Conservation (phyloP, 208 protist species). For the Phytomonas serpens region DNA sequence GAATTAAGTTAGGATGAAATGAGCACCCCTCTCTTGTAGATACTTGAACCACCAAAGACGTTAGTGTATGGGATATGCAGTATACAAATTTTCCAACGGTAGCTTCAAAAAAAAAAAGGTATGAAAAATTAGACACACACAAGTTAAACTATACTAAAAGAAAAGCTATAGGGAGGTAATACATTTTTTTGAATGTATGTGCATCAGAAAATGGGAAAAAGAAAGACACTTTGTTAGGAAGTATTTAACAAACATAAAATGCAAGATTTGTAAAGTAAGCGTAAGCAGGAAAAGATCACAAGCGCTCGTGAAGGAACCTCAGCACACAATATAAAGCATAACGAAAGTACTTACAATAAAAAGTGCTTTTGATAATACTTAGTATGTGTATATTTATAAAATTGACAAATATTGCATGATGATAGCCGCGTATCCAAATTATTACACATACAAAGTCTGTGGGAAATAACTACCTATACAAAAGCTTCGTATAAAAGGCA, state of each 20-base stretch:
- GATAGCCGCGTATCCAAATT: neutral
- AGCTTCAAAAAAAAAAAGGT: neutral
- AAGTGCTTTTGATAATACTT: neutral
- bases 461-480: neutral
- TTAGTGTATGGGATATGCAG: neutral
- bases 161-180: neutral
- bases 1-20: neutral
- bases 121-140: conserved; percentile 14
- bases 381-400: neutral
- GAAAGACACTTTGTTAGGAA: neutral
- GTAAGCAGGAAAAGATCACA: neutral
- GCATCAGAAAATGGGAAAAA: neutral
- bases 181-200: neutral
- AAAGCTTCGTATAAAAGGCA: neutral
- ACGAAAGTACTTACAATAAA: neutral
- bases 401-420: neutral
- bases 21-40: neutral
- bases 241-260: neutral
- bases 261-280: neutral
- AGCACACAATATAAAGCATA: neutral
- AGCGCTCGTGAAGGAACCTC: neutral
- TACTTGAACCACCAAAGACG: conserved; percentile 3
- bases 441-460: neutral
- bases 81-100: neutral
- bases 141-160: neutral